These are phyloP conservation scores for Talaromyces sp. DNA, from an alignment of 2,329 filamentous ascomycete genomes.

Conservation along the genomic window DNA sequence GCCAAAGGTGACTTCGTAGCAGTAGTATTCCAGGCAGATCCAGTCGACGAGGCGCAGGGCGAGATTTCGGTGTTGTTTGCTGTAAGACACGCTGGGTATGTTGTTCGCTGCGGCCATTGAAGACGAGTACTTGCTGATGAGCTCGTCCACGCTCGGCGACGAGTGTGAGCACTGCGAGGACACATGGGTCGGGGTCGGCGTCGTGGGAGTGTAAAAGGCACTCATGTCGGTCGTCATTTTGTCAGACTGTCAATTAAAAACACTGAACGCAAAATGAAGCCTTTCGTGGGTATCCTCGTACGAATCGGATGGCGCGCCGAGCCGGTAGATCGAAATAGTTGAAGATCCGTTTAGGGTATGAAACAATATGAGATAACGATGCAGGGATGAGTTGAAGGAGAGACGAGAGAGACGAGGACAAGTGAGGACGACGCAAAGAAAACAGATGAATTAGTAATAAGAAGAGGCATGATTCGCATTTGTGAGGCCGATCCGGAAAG, in stretches of 20 bases:
- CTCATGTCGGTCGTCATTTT: conserved; percentile 30
- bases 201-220: conserved; percentile 29
- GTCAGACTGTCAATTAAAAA: not conserved
- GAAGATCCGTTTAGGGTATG: not conserved
- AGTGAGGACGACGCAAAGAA: not conserved
- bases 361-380: not conserved
- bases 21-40: conserved; percentile 40
- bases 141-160: conserved; percentile 27
- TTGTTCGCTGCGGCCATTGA: conserved; percentile 17
- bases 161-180: conserved; percentile 21
- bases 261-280: not conserved
- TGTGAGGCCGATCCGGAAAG: not conserved
- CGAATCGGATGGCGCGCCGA: not conserved
- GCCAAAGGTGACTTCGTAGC: conserved; percentile 44
- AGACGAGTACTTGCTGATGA: conserved; percentile 30
- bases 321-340: not conserved
- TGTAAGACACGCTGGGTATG: conserved; percentile 10
- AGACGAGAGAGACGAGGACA: not conserved
- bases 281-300: not conserved
- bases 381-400: not conserved
- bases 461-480: not conserved
- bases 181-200: conserved; percentile 23
- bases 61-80: conserved; percentile 20
- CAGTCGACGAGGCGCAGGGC: conserved; percentile 28
- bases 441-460: not conserved